Evolutionary conservation across 768 basidiomycete species (phyloP), one percentile per base, ranked within the genome.

Genomic region (Podaxis mareebaensis): DNA sequence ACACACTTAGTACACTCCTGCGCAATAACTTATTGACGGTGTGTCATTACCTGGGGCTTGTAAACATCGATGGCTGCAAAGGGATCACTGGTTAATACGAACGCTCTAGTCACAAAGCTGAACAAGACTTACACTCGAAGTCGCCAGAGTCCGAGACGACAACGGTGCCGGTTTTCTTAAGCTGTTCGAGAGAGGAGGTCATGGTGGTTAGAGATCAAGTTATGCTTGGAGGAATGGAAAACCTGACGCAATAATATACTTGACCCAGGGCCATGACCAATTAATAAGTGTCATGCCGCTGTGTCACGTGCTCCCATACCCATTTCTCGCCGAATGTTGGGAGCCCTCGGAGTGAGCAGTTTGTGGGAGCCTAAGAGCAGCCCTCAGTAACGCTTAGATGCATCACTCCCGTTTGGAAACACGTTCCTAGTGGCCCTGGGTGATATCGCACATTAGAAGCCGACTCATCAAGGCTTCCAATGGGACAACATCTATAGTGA

Each of bases 81-180:
- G 57, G 60, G 64, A 66, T 69, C 10, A 24, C 60, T 62, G 63
- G 67, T 73, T 46, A 76, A 66, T 52, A 66, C 54, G 52, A 33
- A 65, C 51, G 30, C 65, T 24, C 22, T 11, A 20, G n/a, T 13
- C 5, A 11, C 26, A 15, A 11, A 28, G 42, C 24, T 46, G 26
- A 67, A 59, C 55, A 20, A 64, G 39, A 71, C 82, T 59, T 68
- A 83, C 94, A 84, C 78, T 92, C 93, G 74, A 97, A 96, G 79
- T 97, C 96, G 60, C 96, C 96, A 63, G 95, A 96, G 83, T 99
- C 96, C 53, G 93, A 95, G 73, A 96, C 95, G 78, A 99, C 96
- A 75, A 92, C 86, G 73, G 96, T 99, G 71, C 95, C 96, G 71
- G 92, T 91, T 69, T 90, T 85, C 74, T 96, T 96, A 74, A 96